Conservation (phyloP, 2,329 filamentous ascomycete species). For the Curvularia sp. region DNA sequence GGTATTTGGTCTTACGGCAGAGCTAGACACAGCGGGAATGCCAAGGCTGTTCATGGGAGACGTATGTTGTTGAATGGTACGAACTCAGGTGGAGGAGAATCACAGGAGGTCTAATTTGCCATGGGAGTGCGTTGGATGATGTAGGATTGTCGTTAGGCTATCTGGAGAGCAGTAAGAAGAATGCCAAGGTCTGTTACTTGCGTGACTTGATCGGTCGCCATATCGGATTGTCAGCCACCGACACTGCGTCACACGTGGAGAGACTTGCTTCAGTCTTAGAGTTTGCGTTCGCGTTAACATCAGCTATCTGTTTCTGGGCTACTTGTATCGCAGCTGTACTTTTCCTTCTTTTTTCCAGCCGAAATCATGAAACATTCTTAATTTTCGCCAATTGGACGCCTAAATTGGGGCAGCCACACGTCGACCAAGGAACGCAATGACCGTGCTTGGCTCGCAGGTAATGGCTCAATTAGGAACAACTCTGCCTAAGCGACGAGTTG, state of each 20-base stretch:
- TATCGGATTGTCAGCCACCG: not conserved
- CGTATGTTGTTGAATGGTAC: not conserved
- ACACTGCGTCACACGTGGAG: not conserved
- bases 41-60: not conserved
- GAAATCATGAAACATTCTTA: not conserved
- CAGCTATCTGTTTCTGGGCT: not conserved
- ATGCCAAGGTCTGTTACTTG: not conserved
- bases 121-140: not conserved
- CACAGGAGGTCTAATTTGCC: not conserved
- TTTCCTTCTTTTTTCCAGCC: not conserved
- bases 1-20: not conserved
- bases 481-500: conserved; percentile 10
- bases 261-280: not conserved
- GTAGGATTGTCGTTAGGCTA: not conserved
- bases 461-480: conserved; percentile 26
- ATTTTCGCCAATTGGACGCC: not conserved
- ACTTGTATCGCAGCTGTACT: not conserved
- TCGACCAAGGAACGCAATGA: not conserved
- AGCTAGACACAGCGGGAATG: not conserved
- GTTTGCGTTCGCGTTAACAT: not conserved
- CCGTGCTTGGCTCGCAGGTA: conserved; percentile 18
- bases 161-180: not conserved
- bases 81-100: not conserved
- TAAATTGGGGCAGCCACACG: not conserved
- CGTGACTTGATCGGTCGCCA: no score